Evolutionary conservation across 2,329 filamentous ascomycete species (phyloP).

Genomic region (Chrysoporthe puriensis): DNA sequence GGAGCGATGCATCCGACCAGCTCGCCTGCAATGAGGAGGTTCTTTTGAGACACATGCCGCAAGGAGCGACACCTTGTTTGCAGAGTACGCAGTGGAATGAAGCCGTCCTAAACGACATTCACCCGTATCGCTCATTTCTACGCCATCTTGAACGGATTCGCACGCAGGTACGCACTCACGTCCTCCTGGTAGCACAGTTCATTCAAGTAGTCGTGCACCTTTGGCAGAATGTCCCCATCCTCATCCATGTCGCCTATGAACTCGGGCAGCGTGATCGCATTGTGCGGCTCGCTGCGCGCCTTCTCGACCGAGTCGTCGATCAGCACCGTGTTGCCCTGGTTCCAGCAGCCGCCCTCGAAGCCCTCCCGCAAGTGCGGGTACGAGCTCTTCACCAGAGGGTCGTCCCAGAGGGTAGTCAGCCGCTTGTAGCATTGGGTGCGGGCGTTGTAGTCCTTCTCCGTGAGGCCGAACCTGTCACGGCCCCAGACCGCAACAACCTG

Average conservation of each 20-base stretch:
- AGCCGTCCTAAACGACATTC: background rate
- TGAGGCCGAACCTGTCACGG: constrained; percentile 75
- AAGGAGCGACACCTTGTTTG: too few species aligned
- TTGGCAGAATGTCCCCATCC: constrained; percentile 51
- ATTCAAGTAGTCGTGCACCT: constrained; percentile 67
- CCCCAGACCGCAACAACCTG: constrained; percentile 75
- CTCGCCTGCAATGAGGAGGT: too few species aligned
- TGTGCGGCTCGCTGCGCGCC: constrained; percentile 79
- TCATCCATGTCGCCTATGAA: constrained; percentile 59
- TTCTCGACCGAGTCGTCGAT: constrained; percentile 87
- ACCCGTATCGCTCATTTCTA: constrained; percentile 28
- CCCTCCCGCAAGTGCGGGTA: constrained; percentile 46
- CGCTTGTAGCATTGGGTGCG: constrained; percentile 92
- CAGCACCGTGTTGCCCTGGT: constrained; percentile 84
- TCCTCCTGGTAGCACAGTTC: constrained; percentile 57
- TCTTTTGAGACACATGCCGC: too few species aligned
- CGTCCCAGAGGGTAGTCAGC: constrained; percentile 71
- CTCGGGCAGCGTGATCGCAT: constrained; percentile 80
- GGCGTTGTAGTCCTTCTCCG: constrained; percentile 62
- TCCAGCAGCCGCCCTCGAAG: constrained; percentile 57
- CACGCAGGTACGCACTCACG: constrained; percentile 64
- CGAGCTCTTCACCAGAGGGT: constrained; percentile 46
- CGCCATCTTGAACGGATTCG: constrained; percentile 51
- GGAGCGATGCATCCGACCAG: background rate
- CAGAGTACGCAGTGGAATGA: too few species aligned